phyloP scores from a whole-genome alignment of 139 green algal species.

The Haematococcus lacustris region DNA sequence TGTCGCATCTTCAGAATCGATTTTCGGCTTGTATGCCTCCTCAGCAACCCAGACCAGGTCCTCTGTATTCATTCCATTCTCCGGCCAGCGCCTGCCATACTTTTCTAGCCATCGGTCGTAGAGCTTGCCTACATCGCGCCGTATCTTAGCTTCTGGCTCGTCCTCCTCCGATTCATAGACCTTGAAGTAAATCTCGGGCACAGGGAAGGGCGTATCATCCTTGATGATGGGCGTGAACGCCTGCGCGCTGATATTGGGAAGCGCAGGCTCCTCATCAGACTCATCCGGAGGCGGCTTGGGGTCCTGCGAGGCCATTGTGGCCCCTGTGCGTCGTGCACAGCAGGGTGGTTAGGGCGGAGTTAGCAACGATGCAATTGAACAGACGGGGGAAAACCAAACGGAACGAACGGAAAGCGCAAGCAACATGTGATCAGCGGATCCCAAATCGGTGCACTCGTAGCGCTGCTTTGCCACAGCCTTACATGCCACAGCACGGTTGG shows the following conservation, averaged over 20 bases:
- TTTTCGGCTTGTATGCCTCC: conserved; percentile 29
- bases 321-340: no score
- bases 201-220: conserved; percentile 32
- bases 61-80: conserved; percentile 53
- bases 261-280: neutral
- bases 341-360: no score
- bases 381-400: no score
- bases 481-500: no score
- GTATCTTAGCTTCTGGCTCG: conserved; percentile 44
- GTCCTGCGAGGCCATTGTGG: no score
- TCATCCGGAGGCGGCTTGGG: no score
- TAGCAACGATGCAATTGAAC: no score
- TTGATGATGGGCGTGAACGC: conserved; percentile 4
- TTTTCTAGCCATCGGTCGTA: conserved; percentile 49
- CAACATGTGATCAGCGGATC: no score
- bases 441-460: no score
- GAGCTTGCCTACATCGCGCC: conserved; percentile 44
- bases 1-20: no score
- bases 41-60: conserved; percentile 56
- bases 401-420: no score
- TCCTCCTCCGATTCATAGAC: conserved; percentile 47
- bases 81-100: conserved; percentile 49
- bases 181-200: conserved; percentile 45
- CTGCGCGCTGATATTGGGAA: neutral
- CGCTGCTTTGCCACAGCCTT: no score